Base-by-base conservation (phyloP, 1,284 basidiomycete species). In the Laetiporus sulphureus region DNA sequence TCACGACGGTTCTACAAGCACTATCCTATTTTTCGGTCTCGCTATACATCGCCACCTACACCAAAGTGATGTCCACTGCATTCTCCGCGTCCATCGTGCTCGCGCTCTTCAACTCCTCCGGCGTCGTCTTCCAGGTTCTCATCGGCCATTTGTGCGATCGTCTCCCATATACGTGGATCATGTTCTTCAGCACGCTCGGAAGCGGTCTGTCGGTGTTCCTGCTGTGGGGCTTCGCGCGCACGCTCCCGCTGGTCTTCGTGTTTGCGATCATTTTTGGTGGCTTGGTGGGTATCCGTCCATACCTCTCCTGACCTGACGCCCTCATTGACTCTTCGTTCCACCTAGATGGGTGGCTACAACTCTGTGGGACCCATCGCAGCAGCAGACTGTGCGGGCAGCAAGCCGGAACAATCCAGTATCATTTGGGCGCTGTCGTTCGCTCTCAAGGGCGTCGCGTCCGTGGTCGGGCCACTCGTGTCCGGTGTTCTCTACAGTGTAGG, bases 11-110 rank as follows among this genome's bases (percentile, higher is more conserved):
- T 36, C 41, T 60, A 15, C 57, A 60, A 48, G 55, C 55, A 8
- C 44, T 60, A 5, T 55, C 54, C 1, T 58, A 54, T 45, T 57
- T 57, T 52, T 56, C 55, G 18, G 58, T 56, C 27, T 59, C 57
- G 27, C 52, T 58, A 10, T 58, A 59, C 45, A 57, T 58, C 35
- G 50, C 55, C 30, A 47, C 56, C 21, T 59, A 53, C 51, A 51
- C 55, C 16, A 52, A 51, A 22, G 38, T 50, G 18, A 42, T 59
- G 21, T 50, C 55, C 15, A 52, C 54, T 12, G 52, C 54, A n/a
- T 47, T 55, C 19, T 53, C 55, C 10, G 54, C 57, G 20, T 53
- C 55, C 15, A 43, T 56, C 42, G 53, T 51, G 10, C 52, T 59
- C 18, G 52, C 57, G 21, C 41, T 57, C 30, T 59, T 59, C 50